Evolutionary conservation across 1,284 basidiomycete genomes (phyloP), one percentile per base, ranked within the genome.

Genomic region (Coniferiporia weirii): DNA sequence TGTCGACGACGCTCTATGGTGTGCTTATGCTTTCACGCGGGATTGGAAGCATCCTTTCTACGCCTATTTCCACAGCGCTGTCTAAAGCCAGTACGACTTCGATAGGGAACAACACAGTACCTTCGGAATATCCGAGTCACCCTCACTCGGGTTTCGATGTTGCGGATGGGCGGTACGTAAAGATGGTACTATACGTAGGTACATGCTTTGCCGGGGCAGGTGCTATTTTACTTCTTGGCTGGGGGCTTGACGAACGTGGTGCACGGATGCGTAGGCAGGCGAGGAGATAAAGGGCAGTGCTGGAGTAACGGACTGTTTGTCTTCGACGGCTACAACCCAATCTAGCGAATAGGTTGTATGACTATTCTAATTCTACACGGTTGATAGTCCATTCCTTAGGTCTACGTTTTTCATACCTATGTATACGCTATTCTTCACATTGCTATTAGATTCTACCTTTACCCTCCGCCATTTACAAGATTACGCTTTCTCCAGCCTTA

Each of bases 41-140:
- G 0, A 60, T 78, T 3, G 76, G 76, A 0, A 76, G 76, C 56
- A 71, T 79, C 34, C 64, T 77, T 2, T 75, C 73, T 5, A 74
- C 75, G 7, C 76, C 75, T 4, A 73, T 78, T 46, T 71, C 75
- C 7, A 72, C 75, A 1, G 66, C 67, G 1, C 64, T 75, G 43
- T 59, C 64, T 44, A 56, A 55, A 10, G 19, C 54, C 19, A n/a
- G 13, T 19, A 10, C 44, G n/a, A 36, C 34, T 35, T 44, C 56
- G 35, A 48, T 50, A 27, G 32, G 51, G 15, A 19, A 51, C 8
- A 34, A 15, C 15, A 27, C 44, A 1, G 46, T 27, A 17, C 61
- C 46, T 12, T 55, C 52, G 27, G 38, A 15, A 9, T 27, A 57
- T 27, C 22, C 32, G n/a, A 12, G 10, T 15, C 22, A 32, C 27